Conservation (phyloP, 176 grass and related monocot genomes). For the Musa schizocarpa region DNA sequence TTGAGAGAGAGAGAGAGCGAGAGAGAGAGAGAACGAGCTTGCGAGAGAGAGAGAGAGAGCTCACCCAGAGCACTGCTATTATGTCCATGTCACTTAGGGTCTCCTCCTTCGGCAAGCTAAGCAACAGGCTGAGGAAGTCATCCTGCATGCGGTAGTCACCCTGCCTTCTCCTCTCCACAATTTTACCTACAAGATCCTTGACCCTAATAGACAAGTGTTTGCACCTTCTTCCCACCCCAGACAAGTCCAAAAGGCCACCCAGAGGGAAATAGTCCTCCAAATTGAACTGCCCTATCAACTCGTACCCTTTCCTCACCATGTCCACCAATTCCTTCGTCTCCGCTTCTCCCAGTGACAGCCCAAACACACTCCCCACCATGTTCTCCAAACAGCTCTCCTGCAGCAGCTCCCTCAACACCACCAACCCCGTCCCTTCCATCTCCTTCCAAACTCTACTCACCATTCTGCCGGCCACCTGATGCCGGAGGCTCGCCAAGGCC, state of each 20-base stretch:
- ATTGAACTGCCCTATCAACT: conserved; percentile 36
- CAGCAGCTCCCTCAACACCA: conserved; percentile 22
- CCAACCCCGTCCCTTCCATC: conserved; percentile 6
- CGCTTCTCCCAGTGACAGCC: background rate
- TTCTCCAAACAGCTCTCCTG: conserved; percentile 28
- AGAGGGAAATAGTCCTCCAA: conserved; percentile 21
- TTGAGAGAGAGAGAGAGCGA: background rate
- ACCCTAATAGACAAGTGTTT: conserved; percentile 18
- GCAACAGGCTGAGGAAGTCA: conserved; percentile 30
- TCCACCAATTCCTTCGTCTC: conserved; percentile 9
- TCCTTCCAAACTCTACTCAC: background rate
- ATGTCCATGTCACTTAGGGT: conserved; percentile 24
- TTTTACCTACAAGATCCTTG: conserved; percentile 25
- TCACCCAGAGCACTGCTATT: conserved; percentile 39
- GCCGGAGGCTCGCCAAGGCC: conserved; percentile 2
- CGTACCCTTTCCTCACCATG: conserved; percentile 35
- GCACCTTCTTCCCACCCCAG: conserved; percentile 21
- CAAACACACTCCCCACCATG: conserved; percentile 31
- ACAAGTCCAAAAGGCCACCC: conserved; percentile 26
- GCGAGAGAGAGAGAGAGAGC: background rate
- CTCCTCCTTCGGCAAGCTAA: conserved; percentile 28
- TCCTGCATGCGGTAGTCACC: background rate
- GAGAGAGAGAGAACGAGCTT: background rate
- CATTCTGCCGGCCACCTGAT: conserved; percentile 6
- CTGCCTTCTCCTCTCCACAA: conserved; percentile 19